Conservation (phyloP, 1,284 basidiomycete species). For the Amylostereum areolatum region DNA sequence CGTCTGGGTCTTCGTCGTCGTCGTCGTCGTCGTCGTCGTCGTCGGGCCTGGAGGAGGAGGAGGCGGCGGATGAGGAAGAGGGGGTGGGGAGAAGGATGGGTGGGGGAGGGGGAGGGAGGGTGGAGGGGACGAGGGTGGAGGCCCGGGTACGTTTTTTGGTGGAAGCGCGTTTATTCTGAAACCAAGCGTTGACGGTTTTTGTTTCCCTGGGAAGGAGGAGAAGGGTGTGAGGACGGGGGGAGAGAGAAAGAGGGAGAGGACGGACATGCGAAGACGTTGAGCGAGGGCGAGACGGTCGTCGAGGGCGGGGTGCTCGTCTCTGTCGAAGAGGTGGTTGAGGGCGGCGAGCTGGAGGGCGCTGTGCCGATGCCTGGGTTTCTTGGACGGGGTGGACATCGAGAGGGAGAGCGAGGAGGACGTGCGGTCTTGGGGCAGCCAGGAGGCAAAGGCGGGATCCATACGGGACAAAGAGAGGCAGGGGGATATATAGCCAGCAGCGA, state of each 20-base stretch:
- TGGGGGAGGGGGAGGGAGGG: constrained; percentile 32
- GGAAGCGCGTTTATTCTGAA: constrained; percentile 78
- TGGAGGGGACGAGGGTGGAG: constrained; percentile 6
- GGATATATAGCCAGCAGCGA: too few relatives aligned
- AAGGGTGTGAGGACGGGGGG: constrained; percentile 12
- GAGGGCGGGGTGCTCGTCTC: constrained; percentile 67
- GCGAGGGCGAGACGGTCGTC: constrained; percentile 62
- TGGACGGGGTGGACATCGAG: too few relatives aligned
- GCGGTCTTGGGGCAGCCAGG: too few relatives aligned
- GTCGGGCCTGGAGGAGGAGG: constrained; percentile 24
- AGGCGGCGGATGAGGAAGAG: constrained; percentile 26
- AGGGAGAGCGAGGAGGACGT: too few relatives aligned
- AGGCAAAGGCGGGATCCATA: constrained; percentile 28
- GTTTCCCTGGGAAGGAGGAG: constrained; percentile 48
- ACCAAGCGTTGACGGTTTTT: constrained; percentile 80
- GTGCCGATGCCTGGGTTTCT: constrained; percentile 75
- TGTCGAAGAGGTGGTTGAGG: constrained; percentile 70
- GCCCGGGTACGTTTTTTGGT: constrained; percentile 58
- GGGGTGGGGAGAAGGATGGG: constrained; percentile 37
- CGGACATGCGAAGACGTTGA: constrained; percentile 68
- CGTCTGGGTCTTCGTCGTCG: constrained; percentile 24
- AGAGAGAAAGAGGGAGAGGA: constrained; percentile 18
- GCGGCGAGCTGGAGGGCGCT: constrained; percentile 62
- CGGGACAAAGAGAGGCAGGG: constrained; percentile 16
- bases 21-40: constrained; percentile 42